Evolutionary conservation across 1,284 basidiomycete species (phyloP).

Genomic region (Malassezia sp.): DNA sequence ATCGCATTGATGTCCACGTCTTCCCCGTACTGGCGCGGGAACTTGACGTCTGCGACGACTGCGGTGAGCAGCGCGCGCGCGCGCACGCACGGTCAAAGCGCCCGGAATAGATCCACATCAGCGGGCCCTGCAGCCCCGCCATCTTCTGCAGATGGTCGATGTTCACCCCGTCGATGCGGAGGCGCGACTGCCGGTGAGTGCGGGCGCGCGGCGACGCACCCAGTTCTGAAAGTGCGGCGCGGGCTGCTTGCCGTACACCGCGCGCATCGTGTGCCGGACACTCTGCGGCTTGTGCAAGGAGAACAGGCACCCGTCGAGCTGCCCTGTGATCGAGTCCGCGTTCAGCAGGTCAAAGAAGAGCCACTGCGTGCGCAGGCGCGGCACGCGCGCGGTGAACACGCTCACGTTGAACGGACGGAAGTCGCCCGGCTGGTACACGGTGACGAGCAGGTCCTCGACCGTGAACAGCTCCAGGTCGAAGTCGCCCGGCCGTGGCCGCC

Average conservation of each 20-base stretch:
- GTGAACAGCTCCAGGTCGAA: constrained; percentile 82
- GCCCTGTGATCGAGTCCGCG: constrained; percentile 88
- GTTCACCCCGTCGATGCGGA: constrained; percentile 90
- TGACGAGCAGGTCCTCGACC: constrained; percentile 84
- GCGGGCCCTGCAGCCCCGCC: constrained; percentile 62
- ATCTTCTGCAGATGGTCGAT: constrained; percentile 89
- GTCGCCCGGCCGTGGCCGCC: constrained; percentile 63
- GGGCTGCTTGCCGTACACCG: constrained; percentile 8
- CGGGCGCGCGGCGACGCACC: constrained; percentile 56
- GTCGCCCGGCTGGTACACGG: constrained; percentile 80
- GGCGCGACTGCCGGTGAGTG: constrained; percentile 56
- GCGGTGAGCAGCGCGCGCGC: background rate
- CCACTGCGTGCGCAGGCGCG: constrained; percentile 80
- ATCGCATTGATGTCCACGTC: constrained; percentile 66
- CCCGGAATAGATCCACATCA: constrained; percentile 92
- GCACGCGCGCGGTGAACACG: constrained; percentile 85
- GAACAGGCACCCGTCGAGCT: constrained; percentile 94
- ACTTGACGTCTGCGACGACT: constrained; percentile 92
- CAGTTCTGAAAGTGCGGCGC: constrained; percentile 64
- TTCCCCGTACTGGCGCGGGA: constrained; percentile 69
- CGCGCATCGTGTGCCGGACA: constrained; percentile 66
- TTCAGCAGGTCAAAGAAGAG: constrained; percentile 71
- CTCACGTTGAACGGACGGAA: constrained; percentile 83
- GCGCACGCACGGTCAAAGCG: constrained; percentile 64
- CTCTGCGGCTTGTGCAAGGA: constrained; percentile 93